Percentiles rank a stretch among this genome's conserved stretches.
These are phyloP conservation scores for Evernia prunastri DNA, from an alignment of 495 filamentous ascomycete species.

Conservation along the genomic window DNA sequence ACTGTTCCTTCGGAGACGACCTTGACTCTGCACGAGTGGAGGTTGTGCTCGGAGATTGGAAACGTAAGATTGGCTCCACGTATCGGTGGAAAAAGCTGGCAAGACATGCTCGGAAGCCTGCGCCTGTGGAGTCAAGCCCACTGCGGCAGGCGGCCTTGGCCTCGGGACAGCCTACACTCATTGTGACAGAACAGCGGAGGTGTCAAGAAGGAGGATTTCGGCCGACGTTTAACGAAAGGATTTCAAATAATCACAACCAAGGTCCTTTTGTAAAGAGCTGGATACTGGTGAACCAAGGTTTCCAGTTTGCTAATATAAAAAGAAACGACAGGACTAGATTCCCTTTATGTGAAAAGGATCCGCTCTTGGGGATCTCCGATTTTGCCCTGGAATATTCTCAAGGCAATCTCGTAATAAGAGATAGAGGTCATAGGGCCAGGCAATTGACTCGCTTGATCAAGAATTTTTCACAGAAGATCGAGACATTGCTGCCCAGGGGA, in stretches of 20 bases:
- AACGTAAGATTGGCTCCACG: background rate
- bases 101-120: background rate
- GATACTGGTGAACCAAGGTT: background rate
- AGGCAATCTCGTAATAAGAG: background rate
- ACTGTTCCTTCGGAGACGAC: background rate
- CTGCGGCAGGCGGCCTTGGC: background rate
- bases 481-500: background rate
- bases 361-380: no score
- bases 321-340: background rate
- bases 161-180: background rate
- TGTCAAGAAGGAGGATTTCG: background rate
- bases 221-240: background rate
- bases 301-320: background rate
- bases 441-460: background rate
- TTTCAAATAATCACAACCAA: background rate
- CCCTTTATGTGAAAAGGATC: background rate
- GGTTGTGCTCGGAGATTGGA: background rate
- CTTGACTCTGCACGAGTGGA: background rate
- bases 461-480: background rate
- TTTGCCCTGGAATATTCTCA: background rate
- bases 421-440: background rate
- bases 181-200: background rate
- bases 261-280: background rate
- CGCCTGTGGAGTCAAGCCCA: background rate
- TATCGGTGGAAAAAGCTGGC: background rate